Conservation (phyloP, 495 filamentous ascomycete genomes). For the Penicillium mononematosum region DNA sequence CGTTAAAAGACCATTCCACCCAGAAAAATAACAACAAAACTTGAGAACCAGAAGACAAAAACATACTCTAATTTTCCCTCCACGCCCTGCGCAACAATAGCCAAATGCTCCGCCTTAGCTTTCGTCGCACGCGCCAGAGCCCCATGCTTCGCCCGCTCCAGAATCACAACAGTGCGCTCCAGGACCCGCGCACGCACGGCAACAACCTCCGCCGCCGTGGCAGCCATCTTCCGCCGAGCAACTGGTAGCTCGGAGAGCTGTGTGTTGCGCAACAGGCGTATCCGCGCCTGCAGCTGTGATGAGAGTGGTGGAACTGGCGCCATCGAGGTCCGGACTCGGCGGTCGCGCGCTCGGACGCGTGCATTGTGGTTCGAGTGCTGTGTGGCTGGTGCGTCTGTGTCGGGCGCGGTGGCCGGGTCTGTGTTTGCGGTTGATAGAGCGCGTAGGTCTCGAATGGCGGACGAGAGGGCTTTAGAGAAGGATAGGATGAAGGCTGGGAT, state of each 20-base stretch:
- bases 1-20: slow-evolving; percentile 9
- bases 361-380: slow-evolving; percentile 19
- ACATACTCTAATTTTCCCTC: slow-evolving; percentile 50
- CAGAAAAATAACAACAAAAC: background rate
- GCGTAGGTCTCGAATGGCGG: slow-evolving; percentile 31
- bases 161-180: slow-evolving; percentile 41
- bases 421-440: slow-evolving; percentile 10
- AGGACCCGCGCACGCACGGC: slow-evolving; percentile 33
- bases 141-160: slow-evolving; percentile 67
- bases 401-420: slow-evolving; percentile 3
- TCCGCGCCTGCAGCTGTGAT: slow-evolving; percentile 27
- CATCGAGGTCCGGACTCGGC: slow-evolving; percentile 28
- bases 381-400: background rate
- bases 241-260: slow-evolving; percentile 38
- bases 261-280: slow-evolving; percentile 26
- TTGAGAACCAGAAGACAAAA: background rate
- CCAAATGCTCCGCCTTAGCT: slow-evolving; percentile 57
- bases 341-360: slow-evolving; percentile 30
- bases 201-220: slow-evolving; percentile 38
- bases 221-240: slow-evolving; percentile 38
- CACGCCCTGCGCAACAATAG: slow-evolving; percentile 55
- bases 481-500: slow-evolving; percentile 29
- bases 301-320: slow-evolving; percentile 28
- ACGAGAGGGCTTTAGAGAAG: slow-evolving; percentile 32
- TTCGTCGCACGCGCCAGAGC: slow-evolving; percentile 55